phyloP scores from a whole-genome alignment of 768 basidiomycete genomes.

The Amanita rubescens region DNA sequence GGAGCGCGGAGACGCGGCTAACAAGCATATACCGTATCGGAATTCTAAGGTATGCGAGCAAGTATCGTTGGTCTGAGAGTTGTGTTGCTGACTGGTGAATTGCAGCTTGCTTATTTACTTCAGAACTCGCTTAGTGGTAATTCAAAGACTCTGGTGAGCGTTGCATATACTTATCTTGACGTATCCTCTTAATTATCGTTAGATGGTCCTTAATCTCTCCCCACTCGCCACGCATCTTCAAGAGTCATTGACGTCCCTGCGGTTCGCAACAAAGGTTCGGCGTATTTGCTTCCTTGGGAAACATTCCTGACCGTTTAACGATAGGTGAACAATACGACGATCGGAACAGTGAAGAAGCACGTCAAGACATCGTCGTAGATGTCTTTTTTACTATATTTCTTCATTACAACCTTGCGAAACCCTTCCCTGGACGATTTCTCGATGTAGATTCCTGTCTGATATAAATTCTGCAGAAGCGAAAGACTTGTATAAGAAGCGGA shows the following conservation, averaged over 20 bases:
- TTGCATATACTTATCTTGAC: background rate
- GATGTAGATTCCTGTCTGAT: background rate
- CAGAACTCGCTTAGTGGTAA: slow-evolving; percentile 91
- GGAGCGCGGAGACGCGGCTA: slow-evolving; percentile 50
- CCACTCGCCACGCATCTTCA: slow-evolving; percentile 79
- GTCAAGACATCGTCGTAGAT: background rate
- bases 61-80: slow-evolving; percentile 11
- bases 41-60: slow-evolving; percentile 69
- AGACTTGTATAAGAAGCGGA: too few relatives aligned
- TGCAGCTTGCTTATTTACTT: slow-evolving; percentile 79
- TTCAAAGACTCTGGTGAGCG: slow-evolving; percentile 81
- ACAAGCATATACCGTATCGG: slow-evolving; percentile 88
- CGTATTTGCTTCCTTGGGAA: background rate
- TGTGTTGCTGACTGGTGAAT: background rate
- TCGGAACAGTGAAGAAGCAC: slow-evolving; percentile 74
- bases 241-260: slow-evolving; percentile 81
- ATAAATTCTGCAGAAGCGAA: too few relatives aligned
- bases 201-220: slow-evolving; percentile 93
- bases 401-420: background rate
- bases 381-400: background rate
- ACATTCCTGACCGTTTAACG: too few relatives aligned
- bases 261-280: slow-evolving; percentile 86
- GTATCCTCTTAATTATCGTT: background rate
- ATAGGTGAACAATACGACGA: slow-evolving; percentile 88
- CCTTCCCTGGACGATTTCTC: background rate